Evolutionary conservation across 352 stramenopile species (phyloP).

Genomic region (Pythium aristosporum): DNA sequence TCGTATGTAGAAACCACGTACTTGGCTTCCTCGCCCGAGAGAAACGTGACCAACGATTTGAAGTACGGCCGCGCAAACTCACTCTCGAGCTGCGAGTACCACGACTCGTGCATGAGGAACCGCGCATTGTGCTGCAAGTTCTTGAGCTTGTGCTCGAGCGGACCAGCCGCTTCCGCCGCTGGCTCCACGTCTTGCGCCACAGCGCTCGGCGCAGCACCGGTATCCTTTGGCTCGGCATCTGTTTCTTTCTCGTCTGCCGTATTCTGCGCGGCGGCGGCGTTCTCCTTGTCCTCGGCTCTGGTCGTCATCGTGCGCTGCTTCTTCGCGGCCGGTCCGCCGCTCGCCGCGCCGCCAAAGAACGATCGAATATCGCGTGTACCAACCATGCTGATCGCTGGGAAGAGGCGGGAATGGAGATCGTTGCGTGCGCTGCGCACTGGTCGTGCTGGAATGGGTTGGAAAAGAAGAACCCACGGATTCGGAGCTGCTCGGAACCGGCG

Average conservation of each 20-base stretch:
- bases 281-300: background rate
- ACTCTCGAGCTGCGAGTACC: conserved; percentile 52
- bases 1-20: conserved; percentile 5
- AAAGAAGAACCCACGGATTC: background rate
- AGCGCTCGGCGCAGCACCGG: background rate
- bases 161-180: conserved; percentile 1
- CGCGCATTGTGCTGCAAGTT: conserved; percentile 37
- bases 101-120: conserved; percentile 52
- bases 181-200: background rate
- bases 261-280: background rate
- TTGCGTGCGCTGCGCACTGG: background rate
- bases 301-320: conserved; percentile 3
- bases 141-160: conserved; percentile 33
- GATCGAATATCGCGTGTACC: conserved; percentile 50
- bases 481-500: background rate
- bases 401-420: background rate
- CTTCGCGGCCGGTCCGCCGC: conserved; percentile 23
- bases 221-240: background rate
- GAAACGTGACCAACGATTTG: conserved; percentile 41
- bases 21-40: conserved; percentile 48
- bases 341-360: conserved; percentile 40
- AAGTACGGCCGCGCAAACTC: conserved; percentile 56
- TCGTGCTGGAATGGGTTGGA: background rate
- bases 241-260: background rate
- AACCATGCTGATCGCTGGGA: conserved; percentile 5